phyloP scores from a whole-genome alignment of 176 grass and related monocot genomes.

The Ananas comosus region DNA sequence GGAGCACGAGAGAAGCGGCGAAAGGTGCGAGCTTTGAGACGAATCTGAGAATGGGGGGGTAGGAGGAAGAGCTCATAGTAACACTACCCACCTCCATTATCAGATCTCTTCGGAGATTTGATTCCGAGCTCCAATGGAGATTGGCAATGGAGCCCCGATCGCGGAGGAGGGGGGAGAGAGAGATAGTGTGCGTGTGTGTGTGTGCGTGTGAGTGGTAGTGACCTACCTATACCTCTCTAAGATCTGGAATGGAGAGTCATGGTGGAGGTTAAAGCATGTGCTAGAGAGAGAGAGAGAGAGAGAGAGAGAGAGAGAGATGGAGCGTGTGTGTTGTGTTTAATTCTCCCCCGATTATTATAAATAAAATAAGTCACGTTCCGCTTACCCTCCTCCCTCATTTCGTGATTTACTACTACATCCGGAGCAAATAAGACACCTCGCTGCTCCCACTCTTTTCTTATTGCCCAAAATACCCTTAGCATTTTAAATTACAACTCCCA shows the following conservation, averaged over 20 bases:
- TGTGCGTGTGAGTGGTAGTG: not conserved
- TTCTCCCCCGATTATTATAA: no score
- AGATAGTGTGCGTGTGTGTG: not conserved
- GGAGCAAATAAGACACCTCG: not conserved
- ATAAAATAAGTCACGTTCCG: not conserved
- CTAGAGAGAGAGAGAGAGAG: no score
- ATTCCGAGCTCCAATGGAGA: not conserved
- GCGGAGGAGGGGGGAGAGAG: not conserved
- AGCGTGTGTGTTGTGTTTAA: no score
- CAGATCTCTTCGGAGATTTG: not conserved
- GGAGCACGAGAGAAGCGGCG: not conserved
- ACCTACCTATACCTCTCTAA: not conserved
- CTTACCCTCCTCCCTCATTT: not conserved
- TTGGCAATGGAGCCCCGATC: not conserved
- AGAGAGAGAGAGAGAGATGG: no score
- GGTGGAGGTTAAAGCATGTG: no score
- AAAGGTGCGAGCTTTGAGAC: not conserved
- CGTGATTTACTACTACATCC: not conserved
- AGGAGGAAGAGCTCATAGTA: not conserved
- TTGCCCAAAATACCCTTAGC: not conserved
- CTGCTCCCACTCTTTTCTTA: not conserved
- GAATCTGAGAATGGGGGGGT: not conserved
- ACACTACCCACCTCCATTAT: not conserved
- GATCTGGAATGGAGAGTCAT: no score
- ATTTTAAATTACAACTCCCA: not conserved